phyloP scores from a whole-genome alignment of 1,284 basidiomycete species.

The Ustilago trichophora region DNA sequence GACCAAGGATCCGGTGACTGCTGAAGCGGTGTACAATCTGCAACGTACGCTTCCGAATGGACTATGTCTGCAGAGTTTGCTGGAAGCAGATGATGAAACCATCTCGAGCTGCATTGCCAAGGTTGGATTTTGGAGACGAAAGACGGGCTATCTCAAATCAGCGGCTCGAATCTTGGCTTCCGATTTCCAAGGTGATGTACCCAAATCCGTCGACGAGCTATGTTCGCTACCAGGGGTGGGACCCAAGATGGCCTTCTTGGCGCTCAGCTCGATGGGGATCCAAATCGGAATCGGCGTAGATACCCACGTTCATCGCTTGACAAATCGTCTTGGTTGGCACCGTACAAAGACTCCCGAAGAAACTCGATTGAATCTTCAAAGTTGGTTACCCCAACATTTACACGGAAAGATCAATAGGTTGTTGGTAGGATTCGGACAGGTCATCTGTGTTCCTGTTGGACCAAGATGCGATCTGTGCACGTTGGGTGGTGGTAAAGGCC shows the following conservation, averaged over 20 bases:
- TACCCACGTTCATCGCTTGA: conserved; percentile 93
- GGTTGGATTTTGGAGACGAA: conserved; percentile 91
- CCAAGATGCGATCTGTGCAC: conserved; percentile 76
- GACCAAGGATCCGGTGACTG: conserved; percentile 80
- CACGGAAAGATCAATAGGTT: conserved; percentile 59
- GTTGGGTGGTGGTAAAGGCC: conserved; percentile 30
- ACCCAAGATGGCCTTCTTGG: conserved; percentile 67
- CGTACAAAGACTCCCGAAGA: conserved; percentile 86
- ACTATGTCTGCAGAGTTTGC: conserved; percentile 77
- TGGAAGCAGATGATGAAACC: conserved; percentile 73
- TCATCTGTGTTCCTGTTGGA: conserved; percentile 81
- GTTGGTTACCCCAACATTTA: conserved; percentile 56
- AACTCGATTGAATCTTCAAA: conserved; percentile 70
- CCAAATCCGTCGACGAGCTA: conserved; percentile 55
- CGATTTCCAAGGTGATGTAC: conserved; percentile 57
- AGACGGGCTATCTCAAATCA: conserved; percentile 71
- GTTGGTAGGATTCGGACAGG: conserved; percentile 72
- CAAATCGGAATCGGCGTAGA: conserved; percentile 97
- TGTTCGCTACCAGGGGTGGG: conserved; percentile 63
- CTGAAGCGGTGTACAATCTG: conserved; percentile 81
- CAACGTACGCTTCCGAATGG: conserved; percentile 79
- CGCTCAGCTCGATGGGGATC: conserved; percentile 84
- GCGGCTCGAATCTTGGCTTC: conserved; percentile 44
- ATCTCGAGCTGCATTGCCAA: conserved; percentile 82
- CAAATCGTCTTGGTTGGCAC: conserved; percentile 92